Conservation (phyloP, 768 basidiomycete species). For the Boletus fagicola region DNA sequence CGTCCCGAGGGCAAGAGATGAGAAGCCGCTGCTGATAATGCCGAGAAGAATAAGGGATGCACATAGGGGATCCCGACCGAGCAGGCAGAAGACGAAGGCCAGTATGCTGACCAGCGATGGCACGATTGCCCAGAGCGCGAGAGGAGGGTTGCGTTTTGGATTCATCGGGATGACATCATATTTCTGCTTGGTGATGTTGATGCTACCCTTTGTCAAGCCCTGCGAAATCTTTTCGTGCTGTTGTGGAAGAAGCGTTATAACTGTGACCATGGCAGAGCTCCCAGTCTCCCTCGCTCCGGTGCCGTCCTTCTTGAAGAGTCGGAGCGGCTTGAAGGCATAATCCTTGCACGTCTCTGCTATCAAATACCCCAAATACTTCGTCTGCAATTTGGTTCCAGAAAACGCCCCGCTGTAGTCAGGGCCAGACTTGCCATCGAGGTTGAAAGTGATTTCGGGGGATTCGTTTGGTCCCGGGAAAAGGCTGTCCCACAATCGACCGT, state of each 20-base stretch:
- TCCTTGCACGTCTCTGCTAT: slow-evolving; percentile 19
- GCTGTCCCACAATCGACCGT: slow-evolving; percentile 28
- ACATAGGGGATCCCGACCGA: slow-evolving; percentile 26
- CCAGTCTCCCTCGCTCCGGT: slow-evolving; percentile 14
- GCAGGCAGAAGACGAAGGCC: slow-evolving; percentile 18
- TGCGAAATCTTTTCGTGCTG: neutral
- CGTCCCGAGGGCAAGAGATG: slow-evolving; percentile 28
- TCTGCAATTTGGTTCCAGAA: slow-evolving; percentile 55
- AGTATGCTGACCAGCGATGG: slow-evolving; percentile 26
- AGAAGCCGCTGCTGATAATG: slow-evolving; percentile 31
- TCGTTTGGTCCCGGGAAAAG: slow-evolving; percentile 34
- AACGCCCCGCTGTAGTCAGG: slow-evolving; percentile 76
- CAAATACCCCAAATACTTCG: slow-evolving; percentile 58
- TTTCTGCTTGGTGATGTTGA: neutral
- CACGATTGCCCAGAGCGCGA: slow-evolving; percentile 18
- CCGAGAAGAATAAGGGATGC: slow-evolving; percentile 33
- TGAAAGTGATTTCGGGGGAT: slow-evolving; percentile 27
- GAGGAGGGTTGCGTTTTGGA: slow-evolving; percentile 6
- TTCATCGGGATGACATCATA: slow-evolving; percentile 5
- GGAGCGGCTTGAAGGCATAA: neutral
- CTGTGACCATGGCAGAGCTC: slow-evolving; percentile 12
- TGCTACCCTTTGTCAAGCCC: neutral
- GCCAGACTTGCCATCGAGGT: slow-evolving; percentile 28
- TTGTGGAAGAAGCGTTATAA: slow-evolving; percentile 14
- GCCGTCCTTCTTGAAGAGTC: slow-evolving; percentile 5